A percentile compares a stretch with the other conserved stretches of the same genome.
Conservation (phyloP, 1,284 basidiomycete genomes). For the Flammula alnicola region DNA sequence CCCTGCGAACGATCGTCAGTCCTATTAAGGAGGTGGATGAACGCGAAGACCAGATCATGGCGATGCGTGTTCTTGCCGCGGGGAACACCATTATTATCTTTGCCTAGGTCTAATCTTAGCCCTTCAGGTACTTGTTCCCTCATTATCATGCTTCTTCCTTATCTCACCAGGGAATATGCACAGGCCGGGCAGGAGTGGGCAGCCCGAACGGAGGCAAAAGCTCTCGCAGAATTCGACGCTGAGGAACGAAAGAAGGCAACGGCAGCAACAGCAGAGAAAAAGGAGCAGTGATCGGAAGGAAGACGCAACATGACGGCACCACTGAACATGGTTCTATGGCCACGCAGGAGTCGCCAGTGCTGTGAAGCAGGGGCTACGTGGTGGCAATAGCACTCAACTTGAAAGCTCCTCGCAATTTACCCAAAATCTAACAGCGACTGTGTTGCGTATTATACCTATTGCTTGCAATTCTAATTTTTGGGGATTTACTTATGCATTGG, state of each 20-base stretch:
- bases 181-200: slow-evolving; percentile 90
- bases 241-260: slow-evolving; percentile 33
- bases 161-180: too few species aligned
- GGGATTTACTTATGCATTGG: too few species aligned
- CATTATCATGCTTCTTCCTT: too few species aligned
- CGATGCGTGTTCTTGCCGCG: slow-evolving; percentile 80
- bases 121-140: slow-evolving; percentile 61
- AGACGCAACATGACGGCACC: too few species aligned
- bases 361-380: too few species aligned
- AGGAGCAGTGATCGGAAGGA: slow-evolving; percentile 41
- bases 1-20: slow-evolving; percentile 71
- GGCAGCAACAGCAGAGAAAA: slow-evolving; percentile 41
- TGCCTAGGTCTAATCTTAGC: slow-evolving; percentile 66
- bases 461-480: too few species aligned
- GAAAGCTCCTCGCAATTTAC: too few species aligned
- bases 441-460: too few species aligned
- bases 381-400: too few species aligned
- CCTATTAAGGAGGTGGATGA: slow-evolving; percentile 61
- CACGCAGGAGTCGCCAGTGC: too few species aligned
- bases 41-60: slow-evolving; percentile 69
- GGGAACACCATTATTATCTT: slow-evolving; percentile 83
- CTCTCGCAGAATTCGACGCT: slow-evolving; percentile 53
- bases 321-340: too few species aligned
- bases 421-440: too few species aligned
- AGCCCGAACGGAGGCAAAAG: slow-evolving; percentile 64